These are phyloP conservation scores for Chalaropsis ovoidea DNA, from an alignment of 2,329 filamentous ascomycete genomes.

Conservation along the genomic window DNA sequence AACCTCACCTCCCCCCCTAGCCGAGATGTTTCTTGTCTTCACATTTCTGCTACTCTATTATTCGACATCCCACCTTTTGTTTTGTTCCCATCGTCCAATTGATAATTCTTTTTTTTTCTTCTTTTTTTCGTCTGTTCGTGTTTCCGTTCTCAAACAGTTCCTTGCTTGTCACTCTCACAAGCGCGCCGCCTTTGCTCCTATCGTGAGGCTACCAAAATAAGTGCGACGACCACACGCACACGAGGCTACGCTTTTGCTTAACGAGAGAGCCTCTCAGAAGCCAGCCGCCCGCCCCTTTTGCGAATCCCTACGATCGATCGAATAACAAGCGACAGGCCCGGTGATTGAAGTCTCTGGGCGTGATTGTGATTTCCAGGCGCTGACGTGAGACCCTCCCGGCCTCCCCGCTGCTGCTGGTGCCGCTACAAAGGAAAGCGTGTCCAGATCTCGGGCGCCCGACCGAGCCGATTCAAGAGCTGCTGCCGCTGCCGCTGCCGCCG, in stretches of 20 bases:
- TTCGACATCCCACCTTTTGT: neutral
- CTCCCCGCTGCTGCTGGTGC: neutral
- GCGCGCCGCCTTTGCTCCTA: neutral
- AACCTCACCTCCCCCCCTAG: too few relatives aligned
- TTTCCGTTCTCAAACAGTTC: neutral
- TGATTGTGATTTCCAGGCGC: too few relatives aligned
- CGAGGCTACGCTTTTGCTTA: neutral
- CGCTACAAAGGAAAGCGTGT: neutral
- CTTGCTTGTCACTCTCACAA: neutral
- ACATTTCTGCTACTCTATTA: too few relatives aligned
- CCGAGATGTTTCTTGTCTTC: too few relatives aligned
- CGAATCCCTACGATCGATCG: neutral
- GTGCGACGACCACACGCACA: neutral
- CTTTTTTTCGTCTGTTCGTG: neutral
- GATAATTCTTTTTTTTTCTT: slow-evolving; percentile 1
- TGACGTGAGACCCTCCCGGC: neutral
- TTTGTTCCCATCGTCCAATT: neutral
- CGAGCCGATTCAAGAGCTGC: neutral
- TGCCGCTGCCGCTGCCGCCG: neutral
- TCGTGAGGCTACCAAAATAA: neutral
- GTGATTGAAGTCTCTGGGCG: neutral
- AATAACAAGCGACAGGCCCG: neutral
- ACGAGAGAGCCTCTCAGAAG: neutral
- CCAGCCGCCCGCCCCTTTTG: slow-evolving; percentile 4
- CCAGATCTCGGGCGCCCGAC: neutral